Evolutionary conservation across 176 grass and related monocot species (phyloP).

Genomic region (Avena insularis): DNA sequence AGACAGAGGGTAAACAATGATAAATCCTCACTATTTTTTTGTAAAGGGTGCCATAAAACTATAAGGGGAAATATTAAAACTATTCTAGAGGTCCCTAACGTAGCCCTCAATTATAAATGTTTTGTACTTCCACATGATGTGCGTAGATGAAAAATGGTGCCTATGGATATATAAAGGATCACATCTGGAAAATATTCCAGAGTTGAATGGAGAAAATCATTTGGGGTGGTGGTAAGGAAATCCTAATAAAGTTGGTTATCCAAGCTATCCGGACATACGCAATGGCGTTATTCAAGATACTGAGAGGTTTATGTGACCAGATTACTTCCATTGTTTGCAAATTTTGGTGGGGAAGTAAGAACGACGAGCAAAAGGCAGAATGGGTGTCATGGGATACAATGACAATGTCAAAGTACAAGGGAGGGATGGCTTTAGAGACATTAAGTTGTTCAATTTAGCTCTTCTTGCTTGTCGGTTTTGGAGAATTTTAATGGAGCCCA

Average conservation of each 20-base stretch:
- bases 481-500: neutral
- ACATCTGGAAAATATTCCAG: neutral
- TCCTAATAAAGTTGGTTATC: neutral
- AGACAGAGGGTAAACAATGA: too few relatives aligned
- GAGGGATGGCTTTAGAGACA: neutral
- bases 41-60: too few relatives aligned
- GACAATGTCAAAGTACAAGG: neutral
- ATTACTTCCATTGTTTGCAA: neutral
- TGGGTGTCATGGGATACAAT: neutral
- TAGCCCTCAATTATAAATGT: too few relatives aligned
- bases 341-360: neutral
- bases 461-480: neutral
- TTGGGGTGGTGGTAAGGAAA: neutral
- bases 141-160: too few relatives aligned
- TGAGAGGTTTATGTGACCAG: neutral
- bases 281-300: neutral
- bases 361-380: neutral
- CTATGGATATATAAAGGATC: too few relatives aligned
- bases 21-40: too few relatives aligned
- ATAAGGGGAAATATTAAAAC: too few relatives aligned
- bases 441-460: neutral
- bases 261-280: neutral
- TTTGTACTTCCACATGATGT: too few relatives aligned
- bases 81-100: too few relatives aligned
- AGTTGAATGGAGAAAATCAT: neutral